phyloP scores from a whole-genome alignment of 2,329 filamentous ascomycete genomes.

The Trichoderma sp. region DNA sequence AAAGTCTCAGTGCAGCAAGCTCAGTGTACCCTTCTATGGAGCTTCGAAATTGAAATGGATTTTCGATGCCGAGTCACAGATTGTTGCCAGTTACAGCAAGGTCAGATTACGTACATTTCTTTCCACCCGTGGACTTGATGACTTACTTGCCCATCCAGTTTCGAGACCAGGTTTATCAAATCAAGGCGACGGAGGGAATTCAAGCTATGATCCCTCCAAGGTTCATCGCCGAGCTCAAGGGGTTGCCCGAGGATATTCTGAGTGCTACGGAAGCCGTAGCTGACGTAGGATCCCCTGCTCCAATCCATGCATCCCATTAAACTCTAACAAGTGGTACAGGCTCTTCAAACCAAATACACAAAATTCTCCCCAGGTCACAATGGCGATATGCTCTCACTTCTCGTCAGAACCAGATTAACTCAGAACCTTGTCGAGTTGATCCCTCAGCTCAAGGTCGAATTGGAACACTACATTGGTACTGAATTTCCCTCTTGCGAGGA shows the following conservation, averaged over 20 bases:
- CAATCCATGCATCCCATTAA: neutral
- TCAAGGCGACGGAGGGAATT: conserved; percentile 49
- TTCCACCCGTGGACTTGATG: neutral
- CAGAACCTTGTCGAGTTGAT: conserved; percentile 47
- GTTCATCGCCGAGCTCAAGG: conserved; percentile 46
- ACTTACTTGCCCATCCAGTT: conserved; percentile 37
- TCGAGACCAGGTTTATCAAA: conserved; percentile 48
- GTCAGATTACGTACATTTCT: conserved; percentile 28
- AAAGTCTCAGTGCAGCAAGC: conserved; percentile 19
- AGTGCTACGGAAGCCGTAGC: conserved; percentile 48
- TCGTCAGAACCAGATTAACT: conserved; percentile 47
- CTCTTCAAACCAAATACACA: conserved; percentile 50
- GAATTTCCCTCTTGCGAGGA: conserved; percentile 52
- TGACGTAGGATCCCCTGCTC: conserved; percentile 36
- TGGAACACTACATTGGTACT: conserved; percentile 44
- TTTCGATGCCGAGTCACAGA: conserved; percentile 46
- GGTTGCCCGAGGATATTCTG: conserved; percentile 46
- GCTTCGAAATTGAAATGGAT: conserved; percentile 50
- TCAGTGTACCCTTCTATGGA: conserved; percentile 46
- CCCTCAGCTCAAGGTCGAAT: conserved; percentile 45
- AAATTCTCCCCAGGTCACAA: conserved; percentile 48
- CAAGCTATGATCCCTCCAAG: conserved; percentile 47
- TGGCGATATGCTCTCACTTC: conserved; percentile 41
- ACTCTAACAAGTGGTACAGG: conserved; percentile 31
- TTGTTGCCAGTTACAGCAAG: conserved; percentile 49